Base-by-base conservation (phyloP, 768 basidiomycete species). In the Leccinum subgranulosum region DNA sequence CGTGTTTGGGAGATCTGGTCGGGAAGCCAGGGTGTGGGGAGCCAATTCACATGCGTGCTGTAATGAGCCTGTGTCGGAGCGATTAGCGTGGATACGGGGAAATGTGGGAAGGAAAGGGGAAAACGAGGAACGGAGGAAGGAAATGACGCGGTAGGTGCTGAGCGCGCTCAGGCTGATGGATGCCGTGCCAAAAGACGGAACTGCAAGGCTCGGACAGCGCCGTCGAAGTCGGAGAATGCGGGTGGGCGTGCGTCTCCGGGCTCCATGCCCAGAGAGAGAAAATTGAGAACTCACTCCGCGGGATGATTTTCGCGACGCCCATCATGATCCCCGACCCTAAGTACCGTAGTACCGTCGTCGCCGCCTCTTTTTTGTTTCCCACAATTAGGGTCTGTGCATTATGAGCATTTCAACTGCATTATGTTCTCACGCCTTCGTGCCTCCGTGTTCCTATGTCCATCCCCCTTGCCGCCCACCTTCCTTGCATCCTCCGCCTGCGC, bases 1-100 rank as follows among this genome's bases (percentile, higher is more conserved):
- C 68, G 63, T 60, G 66, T 56, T 48, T 28, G 54, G 57, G 50
- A 63, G 56, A 68, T 63, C 68, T 70, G 48, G 59, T 39, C n/a
- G 27, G 56, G 66, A 67, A 67, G 67, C 50, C 46, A 23, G 17
- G 0, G 55, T 43, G 49, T 23, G 34, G 53, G 36, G 52, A 55
- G 23, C 58, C 23, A 51, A 47, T 51, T 60, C 60, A 48, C 58
- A 59, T 49, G 54, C 27, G 39, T 33, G 27, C 25, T 49, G 56
- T 55, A 59, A 67, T 62, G 50, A 62, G 68, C 60, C 52, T 63
- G 60, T 51, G 51, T 49, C 62, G 52, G 45, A 46, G 49, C 61
- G 58, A 70, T 61, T 59, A 58, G 55, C 64, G 43, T 58, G 57
- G 50, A 53, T 43, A 63, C 47, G 28, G 51, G 46, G 56, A 19